Evolutionary conservation across 2,329 filamentous ascomycete species (phyloP), one percentile per base, ranked within the genome.

Genomic region (Diaporthe caulivora): DNA sequence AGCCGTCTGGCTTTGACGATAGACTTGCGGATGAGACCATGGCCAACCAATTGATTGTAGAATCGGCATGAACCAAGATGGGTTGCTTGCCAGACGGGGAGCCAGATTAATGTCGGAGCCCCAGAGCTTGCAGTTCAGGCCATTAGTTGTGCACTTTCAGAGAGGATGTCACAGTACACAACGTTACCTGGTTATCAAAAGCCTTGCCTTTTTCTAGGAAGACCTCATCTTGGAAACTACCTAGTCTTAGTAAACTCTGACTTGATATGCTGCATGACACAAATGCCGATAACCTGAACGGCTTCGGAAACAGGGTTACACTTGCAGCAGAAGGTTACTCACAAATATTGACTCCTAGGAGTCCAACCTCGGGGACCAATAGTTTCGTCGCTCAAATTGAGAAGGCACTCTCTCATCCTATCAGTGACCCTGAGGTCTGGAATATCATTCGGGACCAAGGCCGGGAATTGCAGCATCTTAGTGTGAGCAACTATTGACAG

Each of bases 201-300:
- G 57, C 57, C 37, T 60, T 60, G 26, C 57, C 57, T 26, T 60
- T 34, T 60, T 60, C 57, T 9, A 60, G 37, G 15, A 60, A 60
- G 40, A 42, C 57, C 57, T 60, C 57, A 29, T 60, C 57, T 42
- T 42, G 57, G 13, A 60, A 60, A 34, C 57, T 60, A 1, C 26
- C n/a, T 5, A 17, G 57, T 3, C 6, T 60, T 60, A 42, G n/a
- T 7, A 8, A 18, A 18, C 26, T 21, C 13, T 29, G 13, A 18
- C n/a, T 11, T 29, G 2, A 60, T 60, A n/a, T 34, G 15, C n/a
- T 40, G 10, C 15, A 26, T 17, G 17, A 58, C 5, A 2, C 7
- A 15, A 15, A 2, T 6, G 55, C 55, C 5, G 24, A 24, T 9
- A 3, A 7, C 7, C 34, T 8, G 1, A 3, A 26, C n/a, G n/a